A percentile compares a stretch with the other conserved stretches of the same genome.
Evolutionary conservation across 1,284 basidiomycete genomes (phyloP).

Genomic region (Dichomitus squalens): DNA sequence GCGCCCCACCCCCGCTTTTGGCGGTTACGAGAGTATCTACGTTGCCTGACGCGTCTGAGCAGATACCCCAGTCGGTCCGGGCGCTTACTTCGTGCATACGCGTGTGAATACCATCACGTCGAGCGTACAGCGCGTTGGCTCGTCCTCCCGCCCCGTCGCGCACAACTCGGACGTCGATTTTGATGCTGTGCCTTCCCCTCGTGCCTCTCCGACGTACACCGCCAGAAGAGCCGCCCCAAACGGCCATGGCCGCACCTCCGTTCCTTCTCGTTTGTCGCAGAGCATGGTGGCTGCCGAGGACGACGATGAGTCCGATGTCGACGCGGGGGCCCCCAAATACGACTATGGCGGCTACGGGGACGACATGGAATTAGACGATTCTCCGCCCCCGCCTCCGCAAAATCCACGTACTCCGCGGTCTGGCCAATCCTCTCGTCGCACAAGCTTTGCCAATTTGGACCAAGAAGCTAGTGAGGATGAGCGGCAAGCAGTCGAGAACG

Average conservation of each 20-base stretch:
- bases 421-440: constrained; percentile 35
- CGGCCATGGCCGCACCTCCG: constrained; percentile 37
- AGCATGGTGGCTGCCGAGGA: constrained; percentile 30
- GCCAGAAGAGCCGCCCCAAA: constrained; percentile 38
- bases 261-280: constrained; percentile 50
- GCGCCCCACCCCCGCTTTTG: constrained; percentile 33
- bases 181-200: constrained; percentile 64
- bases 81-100: constrained; percentile 56
- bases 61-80: constrained; percentile 45
- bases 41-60: constrained; percentile 12
- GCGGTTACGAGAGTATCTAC: not conserved
- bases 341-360: constrained; percentile 28
- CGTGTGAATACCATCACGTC: constrained; percentile 49
- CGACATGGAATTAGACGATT: constrained; percentile 23
- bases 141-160: constrained; percentile 51
- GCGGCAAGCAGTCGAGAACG: constrained; percentile 36
- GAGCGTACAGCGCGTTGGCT: constrained; percentile 47
- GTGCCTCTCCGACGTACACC: constrained; percentile 33
- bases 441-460: constrained; percentile 51
- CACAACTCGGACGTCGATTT: constrained; percentile 62
- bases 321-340: constrained; percentile 25
- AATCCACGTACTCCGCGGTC: constrained; percentile 5
- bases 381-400: constrained; percentile 5
- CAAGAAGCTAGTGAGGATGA: constrained; percentile 43
- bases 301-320: constrained; percentile 32